phyloP scores from a whole-genome alignment of 164 flowering plant species.

The Akebia trifoliata region DNA sequence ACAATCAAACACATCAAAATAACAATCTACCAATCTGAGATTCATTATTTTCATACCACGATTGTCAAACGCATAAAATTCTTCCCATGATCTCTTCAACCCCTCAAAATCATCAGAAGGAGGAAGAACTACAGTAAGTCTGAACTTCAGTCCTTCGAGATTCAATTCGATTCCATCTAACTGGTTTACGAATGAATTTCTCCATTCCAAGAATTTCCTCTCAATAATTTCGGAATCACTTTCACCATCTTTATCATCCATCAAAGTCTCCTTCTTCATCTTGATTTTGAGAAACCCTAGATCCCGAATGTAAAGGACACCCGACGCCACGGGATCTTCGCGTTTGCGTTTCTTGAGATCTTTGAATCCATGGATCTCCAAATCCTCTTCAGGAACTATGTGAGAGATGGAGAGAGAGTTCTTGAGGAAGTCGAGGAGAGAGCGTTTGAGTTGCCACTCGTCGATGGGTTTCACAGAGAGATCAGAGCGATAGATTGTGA shows the following conservation, averaged over 20 bases:
- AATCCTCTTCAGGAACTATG: conserved; percentile 55
- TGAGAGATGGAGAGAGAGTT: conserved; percentile 37
- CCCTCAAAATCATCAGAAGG: conserved; percentile 58
- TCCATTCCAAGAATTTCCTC: conserved; percentile 69
- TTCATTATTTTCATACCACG: conserved; percentile 32
- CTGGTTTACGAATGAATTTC: conserved; percentile 38
- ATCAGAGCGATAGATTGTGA: conserved; percentile 58
- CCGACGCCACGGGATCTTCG: conserved; percentile 73
- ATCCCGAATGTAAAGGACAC: conserved; percentile 56
- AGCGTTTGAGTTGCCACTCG: conserved; percentile 73
- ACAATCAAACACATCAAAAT: not conserved
- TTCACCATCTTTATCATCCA: conserved; percentile 15
- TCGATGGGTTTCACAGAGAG: conserved; percentile 60
- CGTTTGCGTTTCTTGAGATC: conserved; percentile 86
- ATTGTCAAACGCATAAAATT: conserved; percentile 44
- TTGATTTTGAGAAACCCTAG: conserved; percentile 44
- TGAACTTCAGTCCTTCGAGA: conserved; percentile 63
- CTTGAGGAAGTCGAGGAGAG: conserved; percentile 62
- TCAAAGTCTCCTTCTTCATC: conserved; percentile 8
- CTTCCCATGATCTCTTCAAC: conserved; percentile 72
- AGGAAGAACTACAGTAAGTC: conserved; percentile 48
- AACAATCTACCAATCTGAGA: not conserved
- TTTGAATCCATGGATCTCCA: conserved; percentile 36
- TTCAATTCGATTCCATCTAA: conserved; percentile 81
- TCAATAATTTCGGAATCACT: conserved; percentile 32